Evolutionary conservation across 179 eudicot species (phyloP).

Genomic region (Carnegiea gigantea): DNA sequence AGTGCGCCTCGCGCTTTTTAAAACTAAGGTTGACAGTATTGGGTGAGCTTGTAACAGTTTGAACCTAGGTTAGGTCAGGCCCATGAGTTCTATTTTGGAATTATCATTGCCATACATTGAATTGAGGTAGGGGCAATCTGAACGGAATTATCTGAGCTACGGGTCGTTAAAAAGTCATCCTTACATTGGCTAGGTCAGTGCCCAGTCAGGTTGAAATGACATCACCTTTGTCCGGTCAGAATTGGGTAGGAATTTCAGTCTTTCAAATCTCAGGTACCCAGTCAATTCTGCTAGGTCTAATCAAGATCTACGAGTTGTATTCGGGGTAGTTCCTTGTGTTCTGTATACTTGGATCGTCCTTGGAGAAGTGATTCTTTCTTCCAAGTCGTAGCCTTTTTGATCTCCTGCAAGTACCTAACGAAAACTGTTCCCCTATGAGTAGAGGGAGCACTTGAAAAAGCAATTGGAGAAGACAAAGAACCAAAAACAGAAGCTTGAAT

Average conservation of each 20-base stretch:
- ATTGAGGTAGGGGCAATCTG: not conserved
- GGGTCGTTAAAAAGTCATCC: no score
- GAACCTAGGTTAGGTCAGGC: not conserved
- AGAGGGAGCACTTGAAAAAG: slow-evolving; percentile 89
- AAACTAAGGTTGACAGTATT: not conserved
- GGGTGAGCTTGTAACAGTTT: not conserved
- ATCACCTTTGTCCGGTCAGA: not conserved
- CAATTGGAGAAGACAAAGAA: slow-evolving; percentile 82
- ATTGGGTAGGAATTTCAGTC: not conserved
- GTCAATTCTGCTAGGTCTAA: not conserved
- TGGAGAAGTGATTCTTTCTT: no score
- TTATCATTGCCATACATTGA: no score
- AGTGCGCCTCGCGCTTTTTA: no score
- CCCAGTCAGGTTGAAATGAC: not conserved
- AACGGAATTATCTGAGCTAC: no score
- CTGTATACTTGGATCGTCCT: no score
- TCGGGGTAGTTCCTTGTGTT: not conserved
- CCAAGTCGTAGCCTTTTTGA: not conserved
- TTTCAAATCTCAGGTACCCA: not conserved
- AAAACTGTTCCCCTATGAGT: slow-evolving; percentile 25
- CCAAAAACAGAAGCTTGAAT: slow-evolving; percentile 92
- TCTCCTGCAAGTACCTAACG: slow-evolving; percentile 1
- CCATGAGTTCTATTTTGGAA: no score
- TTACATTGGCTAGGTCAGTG: no score
- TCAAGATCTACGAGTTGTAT: not conserved